Base-by-base conservation (phyloP, 179 eudicot species). In the Vitellaria paradoxa region DNA sequence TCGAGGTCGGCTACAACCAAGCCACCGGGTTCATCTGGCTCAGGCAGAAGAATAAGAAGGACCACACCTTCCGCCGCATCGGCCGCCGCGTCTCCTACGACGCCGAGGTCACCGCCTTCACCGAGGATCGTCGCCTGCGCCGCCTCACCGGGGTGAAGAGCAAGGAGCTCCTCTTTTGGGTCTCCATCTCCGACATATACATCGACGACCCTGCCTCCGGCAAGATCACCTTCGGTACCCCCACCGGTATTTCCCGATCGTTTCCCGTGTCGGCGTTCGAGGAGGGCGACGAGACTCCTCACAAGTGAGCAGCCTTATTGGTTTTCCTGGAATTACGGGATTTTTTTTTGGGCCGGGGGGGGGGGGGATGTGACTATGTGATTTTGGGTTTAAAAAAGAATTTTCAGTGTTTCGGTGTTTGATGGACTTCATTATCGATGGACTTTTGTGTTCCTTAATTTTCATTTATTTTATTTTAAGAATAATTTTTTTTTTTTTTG, bases 1-100 rank as follows among this genome's bases (percentile, higher is more conserved):
- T 70, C 1, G 97, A 93, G 74, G 87, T 91, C 5, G 97, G 98
- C 3, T 79, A 81, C 82, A 92, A 93, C 66, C 62, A 84, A 5
- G 1, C 79, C 4, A 87, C 94, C 1, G 94, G 94, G 10, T 93
- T 93, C 85, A 91, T 93, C 0, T 93, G 98, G 98, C 70, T 90
- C 5, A 80, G 66, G 74, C 97, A 87, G 82, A 93, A 84, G 77
- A 86, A 85, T 76, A 81, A 82, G 46, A 67, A 55, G 21, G 80
- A 85, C 8, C 94, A 93, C 76, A 23, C 18, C 14, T 91, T 91
- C 82, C 47, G 57, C 0, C 74, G 73, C 72, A 90, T 93, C 76
- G 81, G 87, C 5, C 82, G 82, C 1, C 65, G 21, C 6, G 94
- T 89, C 0, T 81, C 83, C 7, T 93, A 91, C 69, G 92, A 84